Conservation (phyloP, 495 filamentous ascomycete species). For the Aspergillus nanangensis region DNA sequence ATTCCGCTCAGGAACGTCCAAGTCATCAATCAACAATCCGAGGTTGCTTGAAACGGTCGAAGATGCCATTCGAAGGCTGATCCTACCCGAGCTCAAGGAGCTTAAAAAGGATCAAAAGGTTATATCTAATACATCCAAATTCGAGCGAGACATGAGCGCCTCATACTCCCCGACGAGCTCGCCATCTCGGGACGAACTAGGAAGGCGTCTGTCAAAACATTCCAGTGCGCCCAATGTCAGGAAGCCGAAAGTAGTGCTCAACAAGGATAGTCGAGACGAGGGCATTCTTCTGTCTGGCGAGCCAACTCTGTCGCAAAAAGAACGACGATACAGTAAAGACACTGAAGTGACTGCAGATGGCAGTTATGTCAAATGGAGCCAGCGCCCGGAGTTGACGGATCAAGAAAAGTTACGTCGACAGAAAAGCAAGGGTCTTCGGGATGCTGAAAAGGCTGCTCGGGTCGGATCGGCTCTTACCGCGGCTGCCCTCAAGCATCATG, state of each 20-base stretch:
- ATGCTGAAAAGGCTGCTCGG: slow-evolving; percentile 50
- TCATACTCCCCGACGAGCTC: slow-evolving; percentile 58
- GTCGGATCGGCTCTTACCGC: slow-evolving; percentile 57
- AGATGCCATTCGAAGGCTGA: slow-evolving; percentile 88
- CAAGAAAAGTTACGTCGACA: slow-evolving; percentile 51
- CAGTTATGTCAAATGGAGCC: slow-evolving; percentile 40
- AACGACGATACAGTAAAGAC: slow-evolving; percentile 39
- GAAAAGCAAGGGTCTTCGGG: slow-evolving; percentile 55
- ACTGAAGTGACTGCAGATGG: slow-evolving; percentile 45
- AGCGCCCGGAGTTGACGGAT: slow-evolving; percentile 44
- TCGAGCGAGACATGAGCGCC: slow-evolving; percentile 55
- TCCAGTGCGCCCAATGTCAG: slow-evolving; percentile 66
- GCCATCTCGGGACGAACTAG: slow-evolving; percentile 54
- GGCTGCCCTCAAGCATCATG: slow-evolving; percentile 60
- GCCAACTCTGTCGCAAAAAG: slow-evolving; percentile 35
- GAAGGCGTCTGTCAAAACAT: slow-evolving; percentile 60
- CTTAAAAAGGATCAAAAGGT: slow-evolving; percentile 83
- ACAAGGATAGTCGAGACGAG: slow-evolving; percentile 55
- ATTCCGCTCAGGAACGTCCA: slow-evolving; percentile 69
- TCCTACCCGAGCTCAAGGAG: slow-evolving; percentile 85
- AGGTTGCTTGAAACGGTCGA: slow-evolving; percentile 93
- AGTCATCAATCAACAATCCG: slow-evolving; percentile 89
- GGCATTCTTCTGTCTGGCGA: slow-evolving; percentile 56
- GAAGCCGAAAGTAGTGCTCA: slow-evolving; percentile 61
- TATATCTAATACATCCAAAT: slow-evolving; percentile 55